phyloP scores from a whole-genome alignment of 2,329 filamentous ascomycete species.

The Peltaster fructicola region DNA sequence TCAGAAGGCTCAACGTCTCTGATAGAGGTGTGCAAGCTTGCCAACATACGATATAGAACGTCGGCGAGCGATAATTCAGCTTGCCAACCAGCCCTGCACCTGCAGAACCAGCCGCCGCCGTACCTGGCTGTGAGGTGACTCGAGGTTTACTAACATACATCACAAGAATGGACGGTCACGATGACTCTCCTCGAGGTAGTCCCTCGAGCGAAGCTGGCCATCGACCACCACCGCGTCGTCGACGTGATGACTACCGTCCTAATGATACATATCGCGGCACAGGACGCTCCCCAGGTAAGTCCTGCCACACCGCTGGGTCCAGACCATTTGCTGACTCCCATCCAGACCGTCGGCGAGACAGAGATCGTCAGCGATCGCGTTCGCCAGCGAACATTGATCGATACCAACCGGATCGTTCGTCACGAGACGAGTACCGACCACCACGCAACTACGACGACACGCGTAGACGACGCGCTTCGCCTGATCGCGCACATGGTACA shows the following conservation, averaged over 20 bases:
- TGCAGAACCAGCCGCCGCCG: too few species aligned
- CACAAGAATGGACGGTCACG: too few species aligned
- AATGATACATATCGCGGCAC: conserved; percentile 14
- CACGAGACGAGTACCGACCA: conserved; percentile 48
- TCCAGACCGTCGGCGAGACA: conserved; percentile 19
- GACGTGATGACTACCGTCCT: conserved; percentile 12
- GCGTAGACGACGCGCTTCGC: conserved; percentile 42
- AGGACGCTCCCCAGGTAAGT: conserved; percentile 15
- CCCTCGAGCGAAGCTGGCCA: too few species aligned
- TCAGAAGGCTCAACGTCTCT: too few species aligned
- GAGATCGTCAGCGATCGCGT: conserved; percentile 50
- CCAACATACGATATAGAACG: too few species aligned
- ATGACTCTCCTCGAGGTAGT: too few species aligned
- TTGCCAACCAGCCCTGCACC: too few species aligned
- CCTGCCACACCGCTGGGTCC: not conserved
- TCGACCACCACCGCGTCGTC: too few species aligned
- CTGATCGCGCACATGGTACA: conserved; percentile 11
- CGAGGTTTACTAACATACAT: too few species aligned
- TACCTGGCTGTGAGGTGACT: too few species aligned
- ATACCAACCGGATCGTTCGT: conserved; percentile 52
- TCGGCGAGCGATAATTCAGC: too few species aligned
- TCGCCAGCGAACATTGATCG: conserved; percentile 56
- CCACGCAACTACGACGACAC: conserved; percentile 43
- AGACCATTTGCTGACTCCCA: conserved; percentile 4
- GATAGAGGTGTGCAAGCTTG: too few species aligned